Evolutionary conservation across 2,329 filamentous ascomycete species (phyloP).

Genomic region (Botryosphaeria dothidea): DNA sequence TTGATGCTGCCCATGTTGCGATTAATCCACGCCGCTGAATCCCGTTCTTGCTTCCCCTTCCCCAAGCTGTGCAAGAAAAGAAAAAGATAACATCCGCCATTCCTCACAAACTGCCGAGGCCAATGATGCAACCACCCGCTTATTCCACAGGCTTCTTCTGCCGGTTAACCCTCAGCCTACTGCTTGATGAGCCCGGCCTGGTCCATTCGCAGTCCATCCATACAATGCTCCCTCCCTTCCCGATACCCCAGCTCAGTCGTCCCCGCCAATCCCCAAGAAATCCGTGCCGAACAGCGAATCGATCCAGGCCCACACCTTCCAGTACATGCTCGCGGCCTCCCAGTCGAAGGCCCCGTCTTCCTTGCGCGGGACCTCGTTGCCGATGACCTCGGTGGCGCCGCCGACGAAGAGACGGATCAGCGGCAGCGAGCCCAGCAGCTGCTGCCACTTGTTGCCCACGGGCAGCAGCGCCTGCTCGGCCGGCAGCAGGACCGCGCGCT

Average conservation of each 20-base stretch:
- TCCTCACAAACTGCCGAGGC: no score
- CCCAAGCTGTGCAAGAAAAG: not conserved
- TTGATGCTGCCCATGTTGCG: conserved; percentile 2
- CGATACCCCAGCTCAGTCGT: conserved; percentile 34
- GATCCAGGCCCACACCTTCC: conserved; percentile 60
- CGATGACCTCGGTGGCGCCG: conserved; percentile 63
- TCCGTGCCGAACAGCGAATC: conserved; percentile 60
- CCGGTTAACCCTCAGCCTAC: no score
- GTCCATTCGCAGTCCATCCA: no score
- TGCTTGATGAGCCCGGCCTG: no score
- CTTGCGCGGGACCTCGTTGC: conserved; percentile 70
- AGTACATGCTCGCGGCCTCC: conserved; percentile 61
- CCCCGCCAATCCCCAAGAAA: conserved; percentile 60
- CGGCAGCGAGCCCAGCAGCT: conserved; percentile 50
- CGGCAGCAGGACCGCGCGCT: conserved; percentile 42
- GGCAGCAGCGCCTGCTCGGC: conserved; percentile 51
- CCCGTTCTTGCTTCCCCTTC: not conserved
- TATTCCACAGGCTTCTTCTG: no score
- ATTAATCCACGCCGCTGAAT: not conserved
- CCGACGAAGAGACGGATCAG: conserved; percentile 49
- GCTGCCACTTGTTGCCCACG: conserved; percentile 42
- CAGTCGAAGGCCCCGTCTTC: conserved; percentile 79
- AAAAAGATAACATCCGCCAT: not conserved
- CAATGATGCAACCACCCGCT: no score
- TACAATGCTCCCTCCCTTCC: no score